phyloP scores from a whole-genome alignment of 352 stramenopile genomes.

The Thalassiosira livingstoniorum region DNA sequence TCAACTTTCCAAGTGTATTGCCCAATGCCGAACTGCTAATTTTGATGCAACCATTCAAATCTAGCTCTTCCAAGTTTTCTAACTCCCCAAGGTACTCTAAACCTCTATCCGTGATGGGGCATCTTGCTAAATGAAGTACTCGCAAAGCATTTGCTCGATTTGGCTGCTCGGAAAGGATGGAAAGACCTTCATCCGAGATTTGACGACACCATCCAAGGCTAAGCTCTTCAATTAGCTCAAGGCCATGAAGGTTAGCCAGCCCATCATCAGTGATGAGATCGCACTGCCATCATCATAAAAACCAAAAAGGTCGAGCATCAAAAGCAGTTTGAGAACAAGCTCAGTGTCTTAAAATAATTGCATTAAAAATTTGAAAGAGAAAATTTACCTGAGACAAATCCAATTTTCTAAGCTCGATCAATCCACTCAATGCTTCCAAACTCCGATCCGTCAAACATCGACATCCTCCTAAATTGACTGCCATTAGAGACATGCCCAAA shows the following conservation, averaged over 20 bases:
- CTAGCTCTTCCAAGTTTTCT: constrained; percentile 66
- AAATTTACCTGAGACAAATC: constrained; percentile 63
- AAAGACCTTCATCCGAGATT: constrained; percentile 72
- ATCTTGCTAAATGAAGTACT: constrained; percentile 72
- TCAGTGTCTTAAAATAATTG: neutral
- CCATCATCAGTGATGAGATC: constrained; percentile 82
- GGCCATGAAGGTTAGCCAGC: constrained; percentile 61
- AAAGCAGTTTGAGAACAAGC: constrained; percentile 28
- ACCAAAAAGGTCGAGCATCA: constrained; percentile 61
- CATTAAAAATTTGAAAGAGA: neutral
- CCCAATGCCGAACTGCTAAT: constrained; percentile 72
- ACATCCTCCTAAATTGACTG: constrained; percentile 77
- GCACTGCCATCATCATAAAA: constrained; percentile 51
- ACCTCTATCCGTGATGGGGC: constrained; percentile 71
- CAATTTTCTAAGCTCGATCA: constrained; percentile 53
- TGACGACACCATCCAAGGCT: constrained; percentile 78
- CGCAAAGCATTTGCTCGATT: constrained; percentile 57
- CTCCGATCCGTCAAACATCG: constrained; percentile 81
- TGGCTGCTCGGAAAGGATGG: constrained; percentile 65
- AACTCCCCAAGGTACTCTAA: constrained; percentile 64
- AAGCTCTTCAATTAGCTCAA: constrained; percentile 75
- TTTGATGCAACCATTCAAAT: constrained; percentile 80
- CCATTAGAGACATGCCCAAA: constrained; percentile 59
- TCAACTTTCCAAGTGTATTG: constrained; percentile 62
- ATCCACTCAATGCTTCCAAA: constrained; percentile 61